Evolutionary conservation across 768 basidiomycete genomes (phyloP).

Genomic region (Pleurotus cornucopiae): DNA sequence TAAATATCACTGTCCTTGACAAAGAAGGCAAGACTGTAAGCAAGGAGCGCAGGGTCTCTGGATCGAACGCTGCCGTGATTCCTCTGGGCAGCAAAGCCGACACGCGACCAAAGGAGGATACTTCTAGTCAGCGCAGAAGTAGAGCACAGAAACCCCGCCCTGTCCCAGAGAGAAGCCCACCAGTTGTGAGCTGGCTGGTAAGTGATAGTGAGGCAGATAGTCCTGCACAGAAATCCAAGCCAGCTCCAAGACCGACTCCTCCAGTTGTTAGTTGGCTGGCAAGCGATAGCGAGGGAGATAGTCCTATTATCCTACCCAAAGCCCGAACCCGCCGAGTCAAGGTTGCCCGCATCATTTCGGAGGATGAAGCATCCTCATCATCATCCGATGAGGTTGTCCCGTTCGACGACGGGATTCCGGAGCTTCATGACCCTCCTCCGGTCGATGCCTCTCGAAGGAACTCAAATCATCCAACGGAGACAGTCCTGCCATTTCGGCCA

Average conservation of each 20-base stretch:
- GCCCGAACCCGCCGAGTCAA: background rate
- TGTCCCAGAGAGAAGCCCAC: background rate
- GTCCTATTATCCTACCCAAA: background rate
- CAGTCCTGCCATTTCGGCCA: conserved; percentile 11
- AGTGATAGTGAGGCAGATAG: background rate
- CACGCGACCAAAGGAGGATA: too few relatives aligned
- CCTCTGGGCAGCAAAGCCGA: too few relatives aligned
- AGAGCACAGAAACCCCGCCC: conserved; percentile 22
- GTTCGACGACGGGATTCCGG: background rate
- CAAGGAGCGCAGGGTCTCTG: conserved; percentile 58
- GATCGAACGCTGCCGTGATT: conserved; percentile 22
- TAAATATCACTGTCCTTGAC: conserved; percentile 70
- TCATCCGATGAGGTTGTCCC: background rate
- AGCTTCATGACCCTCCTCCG: background rate
- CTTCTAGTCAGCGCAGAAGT: conserved; percentile 18
- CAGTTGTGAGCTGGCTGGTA: background rate
- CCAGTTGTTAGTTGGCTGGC: background rate
- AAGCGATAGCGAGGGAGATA: background rate
- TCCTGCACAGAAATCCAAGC: background rate
- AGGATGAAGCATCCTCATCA: background rate
- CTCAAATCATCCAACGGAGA: background rate
- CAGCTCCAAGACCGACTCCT: background rate
- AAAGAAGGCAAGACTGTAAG: conserved; percentile 51
- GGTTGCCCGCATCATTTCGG: background rate
- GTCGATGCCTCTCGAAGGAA: background rate